Percentiles rank a stretch among this genome's conserved stretches.
These are phyloP conservation scores for Pythium insidiosum DNA, from an alignment of 352 stramenopile genomes.

Conservation along the genomic window DNA sequence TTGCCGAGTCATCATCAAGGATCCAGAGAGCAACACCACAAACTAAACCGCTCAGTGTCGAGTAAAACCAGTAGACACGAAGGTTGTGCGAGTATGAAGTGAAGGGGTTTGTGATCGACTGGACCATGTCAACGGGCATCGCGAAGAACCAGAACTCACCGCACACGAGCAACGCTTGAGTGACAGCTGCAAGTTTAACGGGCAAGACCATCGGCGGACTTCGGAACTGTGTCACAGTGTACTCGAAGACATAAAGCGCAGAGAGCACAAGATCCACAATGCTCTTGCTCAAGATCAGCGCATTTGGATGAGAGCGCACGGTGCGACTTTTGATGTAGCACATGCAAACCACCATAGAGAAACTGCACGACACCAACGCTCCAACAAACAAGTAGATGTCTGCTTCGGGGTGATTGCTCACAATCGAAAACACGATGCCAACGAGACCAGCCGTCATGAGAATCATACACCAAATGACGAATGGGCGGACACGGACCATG, in stretches of 20 bases:
- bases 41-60: slow-evolving; percentile 53
- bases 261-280: slow-evolving; percentile 68
- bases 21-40: slow-evolving; percentile 61
- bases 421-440: slow-evolving; percentile 10
- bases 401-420: slow-evolving; percentile 13
- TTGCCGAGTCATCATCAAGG: slow-evolving; percentile 24
- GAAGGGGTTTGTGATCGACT: slow-evolving; percentile 87
- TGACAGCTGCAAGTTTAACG: slow-evolving; percentile 57
- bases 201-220: slow-evolving; percentile 33
- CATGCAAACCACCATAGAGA: slow-evolving; percentile 68
- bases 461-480: background rate
- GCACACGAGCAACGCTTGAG: slow-evolving; percentile 71
- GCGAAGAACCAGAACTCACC: slow-evolving; percentile 87
- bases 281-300: slow-evolving; percentile 85
- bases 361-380: slow-evolving; percentile 54
- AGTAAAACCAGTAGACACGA: slow-evolving; percentile 80
- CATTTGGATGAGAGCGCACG: slow-evolving; percentile 67
- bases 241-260: slow-evolving; percentile 70
- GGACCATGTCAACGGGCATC: slow-evolving; percentile 83
- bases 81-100: slow-evolving; percentile 84
- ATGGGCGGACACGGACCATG: slow-evolving; percentile 2
- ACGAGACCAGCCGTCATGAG: slow-evolving; percentile 8
- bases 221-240: slow-evolving; percentile 57
- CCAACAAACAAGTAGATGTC: slow-evolving; percentile 55
- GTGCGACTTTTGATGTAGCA: slow-evolving; percentile 49